A percentile compares a stretch with the other conserved stretches of the same genome.
Conservation (phyloP, 2,329 filamentous ascomycete species). For the Fusarium marasasianum region DNA sequence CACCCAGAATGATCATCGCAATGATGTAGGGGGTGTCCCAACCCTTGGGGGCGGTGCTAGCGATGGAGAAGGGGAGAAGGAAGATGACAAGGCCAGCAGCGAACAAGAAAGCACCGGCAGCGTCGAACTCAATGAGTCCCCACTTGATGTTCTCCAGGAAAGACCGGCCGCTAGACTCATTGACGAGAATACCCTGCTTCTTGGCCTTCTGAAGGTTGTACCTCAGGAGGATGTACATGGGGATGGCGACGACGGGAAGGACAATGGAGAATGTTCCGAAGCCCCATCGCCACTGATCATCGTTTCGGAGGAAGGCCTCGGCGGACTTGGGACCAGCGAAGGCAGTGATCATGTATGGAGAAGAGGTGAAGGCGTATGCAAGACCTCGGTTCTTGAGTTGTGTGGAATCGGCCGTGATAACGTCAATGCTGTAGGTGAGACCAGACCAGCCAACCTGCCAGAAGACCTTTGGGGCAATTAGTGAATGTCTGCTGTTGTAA, state of each 20-base stretch:
- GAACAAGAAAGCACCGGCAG: slow-evolving; percentile 60
- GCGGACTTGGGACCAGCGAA: slow-evolving; percentile 47
- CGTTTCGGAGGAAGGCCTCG: slow-evolving; percentile 35
- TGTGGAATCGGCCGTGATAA: slow-evolving; percentile 73
- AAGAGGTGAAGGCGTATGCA: slow-evolving; percentile 52
- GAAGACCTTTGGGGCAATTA: slow-evolving; percentile 56
- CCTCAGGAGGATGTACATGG: slow-evolving; percentile 65
- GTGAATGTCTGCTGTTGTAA: background rate
- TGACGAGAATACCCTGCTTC: slow-evolving; percentile 56
- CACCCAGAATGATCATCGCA: slow-evolving; percentile 65
- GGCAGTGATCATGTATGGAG: slow-evolving; percentile 58
- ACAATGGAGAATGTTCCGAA: slow-evolving; percentile 74
- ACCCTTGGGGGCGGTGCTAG: slow-evolving; percentile 49
- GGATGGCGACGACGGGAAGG: slow-evolving; percentile 66
- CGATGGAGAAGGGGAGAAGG: slow-evolving; percentile 68
- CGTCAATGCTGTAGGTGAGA: slow-evolving; percentile 68
- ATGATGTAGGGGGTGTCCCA: slow-evolving; percentile 63
- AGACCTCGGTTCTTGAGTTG: slow-evolving; percentile 52
- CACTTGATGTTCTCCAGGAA: slow-evolving; percentile 53
- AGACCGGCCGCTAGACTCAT: slow-evolving; percentile 53
- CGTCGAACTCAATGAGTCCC: slow-evolving; percentile 38
- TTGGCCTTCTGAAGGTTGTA: slow-evolving; percentile 66
- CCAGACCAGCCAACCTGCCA: slow-evolving; percentile 70
- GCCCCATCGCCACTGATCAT: slow-evolving; percentile 40
- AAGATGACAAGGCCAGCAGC: slow-evolving; percentile 62